Evolutionary conservation across 139 green algal genomes (phyloP), one percentile per base, ranked within the genome.

Genomic region (Zygnema cylindricum): DNA sequence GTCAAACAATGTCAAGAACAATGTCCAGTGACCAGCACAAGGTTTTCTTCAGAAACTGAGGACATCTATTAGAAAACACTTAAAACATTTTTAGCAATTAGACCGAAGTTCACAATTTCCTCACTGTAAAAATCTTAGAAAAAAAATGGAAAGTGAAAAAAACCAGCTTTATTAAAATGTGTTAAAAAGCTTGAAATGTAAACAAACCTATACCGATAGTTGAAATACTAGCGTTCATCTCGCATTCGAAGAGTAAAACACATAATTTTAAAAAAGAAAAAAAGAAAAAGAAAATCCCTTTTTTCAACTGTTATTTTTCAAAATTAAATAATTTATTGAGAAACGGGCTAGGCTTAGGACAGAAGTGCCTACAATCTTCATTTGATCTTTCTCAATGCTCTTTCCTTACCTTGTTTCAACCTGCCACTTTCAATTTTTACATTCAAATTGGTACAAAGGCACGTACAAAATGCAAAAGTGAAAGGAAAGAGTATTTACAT

Each of bases 191-290:
- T 73, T 35, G 57, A 73, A 30, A 25, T 30, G 57, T 73, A 73
- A 30, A 30, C 25, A 30, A 73, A 25, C 30, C 57, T 30, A 25
- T 30, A 73, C 25, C 57, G 25, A 35, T 73, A 30, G 57, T 30
- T 25, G n/a, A n/a, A n/a, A n/a, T n/a, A n/a, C n/a, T n/a, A n/a
- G n/a, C n/a, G n/a, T n/a, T 73, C 57, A 30, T 35, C 30, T 25
- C 25, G 30, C 30, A 73, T 73, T 73, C 25, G 25, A 25, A 73
- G 57, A 25, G 30, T 25, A 73, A 73, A 25, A 73, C 30, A 30
- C 30, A 25, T 73, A 35, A 73, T 30, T 73, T 73, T 73, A 73
- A 73, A 30, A 73, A 73, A 73, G 57, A 35, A 73, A 73, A 73
- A 25, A 73, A 30, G 57, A 73, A 25, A 35, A 73, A 73, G 57